Evolutionary conservation across 2,329 filamentous ascomycete species (phyloP).

Genomic region (Biscogniauxia sp.): DNA sequence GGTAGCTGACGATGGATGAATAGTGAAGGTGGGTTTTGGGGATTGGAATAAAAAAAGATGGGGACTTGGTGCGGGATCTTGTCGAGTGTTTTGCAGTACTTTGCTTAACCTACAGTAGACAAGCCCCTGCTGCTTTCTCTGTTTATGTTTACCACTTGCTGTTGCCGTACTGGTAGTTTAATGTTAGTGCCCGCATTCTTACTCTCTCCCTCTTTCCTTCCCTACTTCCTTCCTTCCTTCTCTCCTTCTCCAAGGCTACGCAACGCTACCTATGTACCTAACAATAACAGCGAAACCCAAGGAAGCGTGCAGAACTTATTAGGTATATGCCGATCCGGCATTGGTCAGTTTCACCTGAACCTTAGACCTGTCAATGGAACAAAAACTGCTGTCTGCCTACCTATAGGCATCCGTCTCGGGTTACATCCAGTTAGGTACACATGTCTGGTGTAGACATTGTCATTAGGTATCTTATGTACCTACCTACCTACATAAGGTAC

Average conservation of each 20-base stretch:
- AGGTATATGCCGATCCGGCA: neutral
- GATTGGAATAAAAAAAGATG: conserved; percentile 4
- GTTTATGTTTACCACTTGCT: neutral
- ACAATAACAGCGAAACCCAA: neutral
- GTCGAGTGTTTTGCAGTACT: conserved; percentile 4
- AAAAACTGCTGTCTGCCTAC: neutral
- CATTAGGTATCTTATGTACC: too few species aligned
- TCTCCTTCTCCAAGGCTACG: neutral
- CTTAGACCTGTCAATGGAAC: neutral
- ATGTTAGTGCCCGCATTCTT: neutral
- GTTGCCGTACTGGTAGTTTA: neutral
- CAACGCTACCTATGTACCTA: neutral
- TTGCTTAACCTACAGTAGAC: neutral
- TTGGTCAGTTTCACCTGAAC: neutral
- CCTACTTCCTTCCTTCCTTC: too few species aligned
- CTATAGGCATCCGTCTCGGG: neutral
- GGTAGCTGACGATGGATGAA: neutral
- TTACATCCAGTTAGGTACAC: too few species aligned
- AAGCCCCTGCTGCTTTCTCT: neutral
- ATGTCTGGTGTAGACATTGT: too few species aligned
- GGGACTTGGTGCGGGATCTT: neutral
- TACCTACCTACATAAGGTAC: too few species aligned
- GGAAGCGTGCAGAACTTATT: neutral
- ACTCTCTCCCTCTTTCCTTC: too few species aligned
- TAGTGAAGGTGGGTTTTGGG: neutral